phyloP scores from a whole-genome alignment of 1,284 basidiomycete genomes.

The Neolentinus lepideus region DNA sequence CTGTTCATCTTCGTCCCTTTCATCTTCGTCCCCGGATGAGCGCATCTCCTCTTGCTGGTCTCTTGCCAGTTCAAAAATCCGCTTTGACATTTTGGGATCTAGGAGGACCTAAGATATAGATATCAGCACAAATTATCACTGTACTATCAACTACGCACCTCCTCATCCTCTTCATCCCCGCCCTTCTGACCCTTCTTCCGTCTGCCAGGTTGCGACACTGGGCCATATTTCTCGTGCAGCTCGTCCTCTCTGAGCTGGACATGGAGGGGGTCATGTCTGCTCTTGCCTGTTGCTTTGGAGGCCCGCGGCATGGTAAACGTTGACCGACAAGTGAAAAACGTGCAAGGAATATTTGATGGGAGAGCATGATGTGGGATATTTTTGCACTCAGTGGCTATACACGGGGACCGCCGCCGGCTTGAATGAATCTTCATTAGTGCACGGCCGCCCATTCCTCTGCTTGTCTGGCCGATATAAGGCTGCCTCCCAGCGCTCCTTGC shows the following conservation, averaged over 20 bases:
- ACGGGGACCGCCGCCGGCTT: not conserved
- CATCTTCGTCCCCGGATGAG: slow-evolving; percentile 43
- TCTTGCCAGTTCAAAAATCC: slow-evolving; percentile 88
- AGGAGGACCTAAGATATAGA: slow-evolving; percentile 49
- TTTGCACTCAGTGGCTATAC: not conserved
- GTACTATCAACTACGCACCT: slow-evolving; percentile 33
- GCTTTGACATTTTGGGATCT: slow-evolving; percentile 81
- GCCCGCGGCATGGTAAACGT: slow-evolving; percentile 52
- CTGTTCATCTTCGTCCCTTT: too few relatives aligned
- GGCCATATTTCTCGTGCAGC: slow-evolving; percentile 68
- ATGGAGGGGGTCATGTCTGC: slow-evolving; percentile 81
- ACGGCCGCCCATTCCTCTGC: too few relatives aligned
- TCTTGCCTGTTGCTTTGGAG: slow-evolving; percentile 42
- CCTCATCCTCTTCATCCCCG: slow-evolving; percentile 46
- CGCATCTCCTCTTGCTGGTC: slow-evolving; percentile 91
- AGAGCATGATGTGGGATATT: not conserved
- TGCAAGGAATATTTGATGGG: not conserved
- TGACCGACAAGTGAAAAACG: not conserved
- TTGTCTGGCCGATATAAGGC: too few relatives aligned
- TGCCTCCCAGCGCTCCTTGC: too few relatives aligned
- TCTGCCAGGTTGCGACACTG: slow-evolving; percentile 66
- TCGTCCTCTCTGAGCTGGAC: slow-evolving; percentile 78
- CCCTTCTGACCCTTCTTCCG: slow-evolving; percentile 51
- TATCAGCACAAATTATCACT: not conserved
- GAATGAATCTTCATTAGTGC: too few relatives aligned